Base-by-base conservation (phyloP, 2,329 filamentous ascomycete genomes). In the Huntiella moniliformis region DNA sequence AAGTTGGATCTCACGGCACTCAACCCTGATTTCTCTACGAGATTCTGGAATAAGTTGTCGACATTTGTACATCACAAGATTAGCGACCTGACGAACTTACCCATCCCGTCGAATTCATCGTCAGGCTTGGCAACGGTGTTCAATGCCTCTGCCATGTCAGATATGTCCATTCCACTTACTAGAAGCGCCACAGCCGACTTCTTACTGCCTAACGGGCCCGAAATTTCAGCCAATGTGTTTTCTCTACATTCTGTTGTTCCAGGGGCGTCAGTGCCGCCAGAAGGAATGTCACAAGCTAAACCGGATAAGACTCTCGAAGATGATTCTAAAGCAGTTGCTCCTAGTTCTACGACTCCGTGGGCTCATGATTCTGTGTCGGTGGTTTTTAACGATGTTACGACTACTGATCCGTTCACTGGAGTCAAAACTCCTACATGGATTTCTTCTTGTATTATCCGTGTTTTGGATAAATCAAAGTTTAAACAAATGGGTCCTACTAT, bases 301-400 rank as follows among this genome's bases (percentile, higher is more conserved):
- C 39, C 16, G 15, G 37, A 13, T 28, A 42, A 42, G 17, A 31
- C 11, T 11, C 11, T 18, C n/a, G 32, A 37, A 7, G 33, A 34
- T 12, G n/a, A 17, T 31, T 28, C 22, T 8, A 28, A 28, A 8
- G 22, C 22, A 7, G 10, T 28, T 28, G 22, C 22, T 28, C 7
- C 22, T 2, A 28, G 40, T 32, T 34, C 13, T 6, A 16, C 40
- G 3, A 48, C 57, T 32, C 58, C 64, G 3, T 81, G 77, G 77
- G 74, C 74, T 1, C 64, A 67, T 36, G 69, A 81, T 49, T 66
- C 67, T 33, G 64, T 82, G 22, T 66, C 67, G 42, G 62, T 82
- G 42, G 65, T 63, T n/a, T 77, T 77, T 54, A 67, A 61, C 50
- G 67, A 65, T 11, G 58, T 71, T 18, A 60, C 62, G 48, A 36